Base-by-base conservation (phyloP, 805 yeast species). In the Ogataea neopini region DNA sequence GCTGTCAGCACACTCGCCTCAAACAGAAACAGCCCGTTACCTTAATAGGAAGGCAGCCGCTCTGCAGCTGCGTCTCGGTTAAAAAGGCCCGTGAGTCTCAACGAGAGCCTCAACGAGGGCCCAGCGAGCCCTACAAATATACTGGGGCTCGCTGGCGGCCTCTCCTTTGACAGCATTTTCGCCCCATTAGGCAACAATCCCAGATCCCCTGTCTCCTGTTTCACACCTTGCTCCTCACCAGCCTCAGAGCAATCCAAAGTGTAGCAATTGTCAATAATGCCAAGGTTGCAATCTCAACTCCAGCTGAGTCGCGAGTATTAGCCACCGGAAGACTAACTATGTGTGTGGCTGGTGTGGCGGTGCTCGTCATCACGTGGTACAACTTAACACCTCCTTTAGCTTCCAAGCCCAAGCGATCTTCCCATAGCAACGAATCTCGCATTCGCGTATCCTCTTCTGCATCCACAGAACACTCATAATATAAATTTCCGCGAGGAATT, bases 381-480 rank as follows among this genome's bases (percentile, higher is more conserved):
- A 57, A 15, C 33, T 44, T 49, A 5, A 26, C 33, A 13, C 47
- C 22, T 8, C 44, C 50, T n/a, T 32, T 20, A 4, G 55, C 30
- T 26, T 51, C 60, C 18, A 53, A 40, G 11, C 56, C 58, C 20
- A 62, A 46, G 13, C 58, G 44, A 9, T 51, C 45, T 18, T 59
- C 59, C 39, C 56, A 55, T 32, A 58, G 49, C n/a, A 64, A 52
- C 14, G 63, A 62, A 6, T 47, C 44, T 6, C 35, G 34, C 10
- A 60, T 44, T 41, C 49, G 36, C 10, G 22, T 13, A 3, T 40
- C 48, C 17, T 45, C 49, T 10, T 51, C 51, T 0, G 49, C 51
- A 8, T 43, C 44, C 10, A 48, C 37, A 3, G 41, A 46, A 46
- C 70, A 64, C 33, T 51, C 49, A 67, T 66, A 66, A 44, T 59